Base-by-base conservation (phyloP, 2,329 filamentous ascomycete genomes). In the Biscogniauxia mediterranea region DNA sequence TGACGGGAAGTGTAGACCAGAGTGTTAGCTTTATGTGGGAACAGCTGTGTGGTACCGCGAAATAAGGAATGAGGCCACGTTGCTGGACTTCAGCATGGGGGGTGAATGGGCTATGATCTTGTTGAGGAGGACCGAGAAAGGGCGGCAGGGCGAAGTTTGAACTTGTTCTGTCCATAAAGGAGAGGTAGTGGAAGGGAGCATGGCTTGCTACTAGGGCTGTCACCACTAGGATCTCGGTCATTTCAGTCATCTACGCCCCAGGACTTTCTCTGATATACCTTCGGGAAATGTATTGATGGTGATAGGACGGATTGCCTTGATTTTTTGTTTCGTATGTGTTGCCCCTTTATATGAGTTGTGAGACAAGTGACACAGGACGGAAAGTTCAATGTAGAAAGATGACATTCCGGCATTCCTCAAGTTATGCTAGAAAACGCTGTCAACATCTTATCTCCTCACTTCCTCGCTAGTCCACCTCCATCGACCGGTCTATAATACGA, bases 151-250 rank as follows among this genome's bases (percentile, higher is more conserved):
- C 75, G 75, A 5, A 78, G 68, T 32, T 64, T 59, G 58, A 62
- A 67, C 49, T 70, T 70, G 65, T 71, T 73, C 57, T 71, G 68
- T 19, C 67, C 57, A 11, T 70, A 62, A 11, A 79, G 64, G 2
- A 74, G 67, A 6, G 75, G 75, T 42, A 78, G 70, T 26, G 78
- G 69, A 2, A 65, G 63, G 7, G 67, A 62, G 61, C 69, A 69
- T 66, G 78, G 76, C 56, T 76, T 77, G 53, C 76, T 76, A 21
- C 70, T 70, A 5, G 77, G 74, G 57, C 71, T 75, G 75, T 78
- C 25, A 79, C 62, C 28, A 77, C 70, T 26, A 79, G 63, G 42
- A 76, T 52, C 51, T 77, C 73, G 21, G 70, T 71, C 61, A 64
- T 64, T 6, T 2, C 15, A 56, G 7, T 42, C 38, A 15, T 42